Evolutionary conservation across 257 asterid species (phyloP).

Genomic region (Euphrasia confusa): DNA sequence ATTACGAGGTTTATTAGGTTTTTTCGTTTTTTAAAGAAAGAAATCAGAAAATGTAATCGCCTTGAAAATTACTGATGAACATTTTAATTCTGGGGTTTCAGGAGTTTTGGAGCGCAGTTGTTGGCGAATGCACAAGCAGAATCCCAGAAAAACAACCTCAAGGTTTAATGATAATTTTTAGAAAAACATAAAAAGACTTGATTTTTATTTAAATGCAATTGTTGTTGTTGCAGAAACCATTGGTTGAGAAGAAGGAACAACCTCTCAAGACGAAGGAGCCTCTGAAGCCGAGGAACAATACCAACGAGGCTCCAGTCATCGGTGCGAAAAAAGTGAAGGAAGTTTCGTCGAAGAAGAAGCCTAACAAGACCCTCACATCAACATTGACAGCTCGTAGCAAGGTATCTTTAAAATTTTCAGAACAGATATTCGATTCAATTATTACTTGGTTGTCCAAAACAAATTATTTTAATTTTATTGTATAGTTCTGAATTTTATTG

Average conservation of each 20-base stretch:
- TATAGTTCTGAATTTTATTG: slow-evolving; percentile 27
- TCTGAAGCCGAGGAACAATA: slow-evolving; percentile 28
- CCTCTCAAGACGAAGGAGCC: slow-evolving; percentile 27
- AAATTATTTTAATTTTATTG: slow-evolving; percentile 19
- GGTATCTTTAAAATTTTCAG: slow-evolving; percentile 23
- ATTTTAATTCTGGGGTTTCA: slow-evolving; percentile 18
- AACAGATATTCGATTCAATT: slow-evolving; percentile 25
- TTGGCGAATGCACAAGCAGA: slow-evolving; percentile 8
- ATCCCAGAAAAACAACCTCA: not conserved
- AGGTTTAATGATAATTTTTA: not conserved
- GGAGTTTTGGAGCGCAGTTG: slow-evolving; percentile 38
- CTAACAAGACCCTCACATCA: slow-evolving; percentile 51
- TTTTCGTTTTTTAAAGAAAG: too few species aligned
- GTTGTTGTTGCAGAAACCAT: not conserved
- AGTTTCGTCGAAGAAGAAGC: slow-evolving; percentile 36
- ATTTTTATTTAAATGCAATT: not conserved
- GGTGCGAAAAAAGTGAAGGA: slow-evolving; percentile 25
- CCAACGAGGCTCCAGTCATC: slow-evolving; percentile 11
- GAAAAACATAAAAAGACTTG: too few species aligned
- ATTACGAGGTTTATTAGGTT: slow-evolving; percentile 29
- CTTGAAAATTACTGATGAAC: not conserved
- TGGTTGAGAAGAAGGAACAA: slow-evolving; percentile 16
- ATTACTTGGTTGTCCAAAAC: slow-evolving; percentile 18
- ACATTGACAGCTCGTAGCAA: slow-evolving; percentile 73
- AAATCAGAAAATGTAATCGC: too few species aligned